Base-by-base conservation (phyloP, 495 filamentous ascomycete species). In the Lepidopterella palustris region DNA sequence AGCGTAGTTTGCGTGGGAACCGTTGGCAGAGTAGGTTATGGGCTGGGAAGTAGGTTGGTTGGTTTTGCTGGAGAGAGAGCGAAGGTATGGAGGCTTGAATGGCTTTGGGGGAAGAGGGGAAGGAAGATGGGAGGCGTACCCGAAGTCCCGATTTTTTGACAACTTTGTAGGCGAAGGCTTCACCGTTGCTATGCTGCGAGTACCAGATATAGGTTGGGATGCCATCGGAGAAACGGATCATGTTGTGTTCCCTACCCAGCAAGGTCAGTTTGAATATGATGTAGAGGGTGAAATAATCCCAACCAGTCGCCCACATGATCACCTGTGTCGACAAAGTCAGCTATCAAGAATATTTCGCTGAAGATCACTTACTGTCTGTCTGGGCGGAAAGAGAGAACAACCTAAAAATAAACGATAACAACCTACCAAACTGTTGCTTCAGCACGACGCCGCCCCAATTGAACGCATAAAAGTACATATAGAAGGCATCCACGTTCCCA, bases 391-490 rank as follows among this genome's bases (percentile, higher is more conserved):
- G n/a, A n/a, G n/a, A n/a, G n/a, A n/a, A n/a, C n/a, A n/a, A n/a
- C n/a, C n/a, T n/a, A n/a, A n/a, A n/a, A n/a, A n/a, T n/a, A n/a
- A n/a, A n/a, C n/a, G 18, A 42, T 18, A 42, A 42, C 18, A 42
- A 15, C 35, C 15, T 50, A 26, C 47, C 47, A 25, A 50, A 15
- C 15, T 50, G 21, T 24, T 27, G 47, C 18, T 24, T 24, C 15
- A 50, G 47, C 3, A 59, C 56, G n/a, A 49, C 35, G 27, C 69
- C 68, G 6, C 62, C 68, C 55, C 76, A 73, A 59, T 85, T 82
- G 55, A 76, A 86, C 64, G 82, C 76, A 58, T 83, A 87, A 64
- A 86, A 86, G 59, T 87, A 86, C 59, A 86, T 80, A 62, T 86
- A 87, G 57, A 84, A 87, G 0, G 77, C 84, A 74, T 87, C 84